These are phyloP conservation scores for Verticillium alfalfae DNA, from an alignment of 2,329 filamentous ascomycete genomes.

Conservation along the genomic window DNA sequence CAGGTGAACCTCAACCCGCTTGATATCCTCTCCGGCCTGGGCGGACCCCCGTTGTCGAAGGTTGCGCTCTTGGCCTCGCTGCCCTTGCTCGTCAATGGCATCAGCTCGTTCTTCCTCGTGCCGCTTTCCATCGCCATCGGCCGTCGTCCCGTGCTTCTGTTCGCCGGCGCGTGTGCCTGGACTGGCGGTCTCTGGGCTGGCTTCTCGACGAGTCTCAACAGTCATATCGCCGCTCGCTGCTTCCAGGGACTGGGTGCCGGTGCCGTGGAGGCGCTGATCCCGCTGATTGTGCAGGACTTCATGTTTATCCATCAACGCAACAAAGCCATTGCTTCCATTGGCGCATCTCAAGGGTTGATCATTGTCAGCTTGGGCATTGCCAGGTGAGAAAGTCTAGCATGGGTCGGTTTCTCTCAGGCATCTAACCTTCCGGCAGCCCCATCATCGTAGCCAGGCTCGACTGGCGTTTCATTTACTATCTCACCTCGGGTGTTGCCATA, in stretches of 20 bases:
- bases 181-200: constrained; percentile 28
- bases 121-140: constrained; percentile 29
- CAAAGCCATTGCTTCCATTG: constrained; percentile 22
- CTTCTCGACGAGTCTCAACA: constrained; percentile 19
- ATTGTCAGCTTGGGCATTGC: constrained; percentile 21
- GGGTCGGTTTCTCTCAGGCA: not conserved
- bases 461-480: constrained; percentile 29
- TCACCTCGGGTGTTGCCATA: constrained; percentile 21
- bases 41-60: constrained; percentile 20
- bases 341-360: constrained; percentile 21
- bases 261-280: constrained; percentile 27
- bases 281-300: constrained; percentile 30
- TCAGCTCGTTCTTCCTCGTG: constrained; percentile 27
- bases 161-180: constrained; percentile 24
- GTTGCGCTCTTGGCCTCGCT: constrained; percentile 24
- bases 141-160: constrained; percentile 26
- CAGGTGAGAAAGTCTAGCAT: constrained; percentile 1
- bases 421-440: constrained; percentile 12
- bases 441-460: constrained; percentile 20
- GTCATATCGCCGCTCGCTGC: constrained; percentile 24
- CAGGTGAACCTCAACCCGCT: constrained; percentile 18
- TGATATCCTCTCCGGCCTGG: constrained; percentile 19
- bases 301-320: constrained; percentile 31
- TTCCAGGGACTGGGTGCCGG: constrained; percentile 28
- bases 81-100: constrained; percentile 27